Evolutionary conservation across 2,329 filamentous ascomycete species (phyloP).

Genomic region (Diaporthe batatas): DNA sequence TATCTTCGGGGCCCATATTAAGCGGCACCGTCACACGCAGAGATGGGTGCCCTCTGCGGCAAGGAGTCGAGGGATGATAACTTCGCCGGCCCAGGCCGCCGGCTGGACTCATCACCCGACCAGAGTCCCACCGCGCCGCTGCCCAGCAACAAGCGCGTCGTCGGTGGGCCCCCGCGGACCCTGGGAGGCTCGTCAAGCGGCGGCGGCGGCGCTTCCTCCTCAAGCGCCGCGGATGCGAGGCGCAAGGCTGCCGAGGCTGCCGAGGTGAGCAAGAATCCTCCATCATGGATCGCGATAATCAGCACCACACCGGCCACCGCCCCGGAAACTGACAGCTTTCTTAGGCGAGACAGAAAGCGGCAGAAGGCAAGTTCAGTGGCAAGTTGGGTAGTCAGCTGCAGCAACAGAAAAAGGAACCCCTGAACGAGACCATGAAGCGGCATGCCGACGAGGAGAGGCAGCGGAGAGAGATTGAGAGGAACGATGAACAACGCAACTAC

Average conservation of each 20-base stretch:
- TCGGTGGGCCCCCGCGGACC: conserved; percentile 72
- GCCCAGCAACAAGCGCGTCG: conserved; percentile 58
- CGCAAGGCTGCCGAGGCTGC: conserved; percentile 84
- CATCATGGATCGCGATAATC: too few relatives aligned
- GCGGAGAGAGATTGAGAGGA: conserved; percentile 76
- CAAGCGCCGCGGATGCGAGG: conserved; percentile 61
- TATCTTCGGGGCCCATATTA: neutral
- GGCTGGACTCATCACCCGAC: conserved; percentile 71
- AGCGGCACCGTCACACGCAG: conserved; percentile 40
- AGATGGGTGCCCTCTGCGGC: conserved; percentile 91
- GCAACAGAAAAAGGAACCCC: conserved; percentile 81
- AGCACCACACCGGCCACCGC: neutral
- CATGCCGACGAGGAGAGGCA: conserved; percentile 75
- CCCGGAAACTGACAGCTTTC: neutral
- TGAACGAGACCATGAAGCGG: conserved; percentile 75
- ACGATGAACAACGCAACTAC: conserved; percentile 59
- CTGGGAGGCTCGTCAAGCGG: conserved; percentile 67
- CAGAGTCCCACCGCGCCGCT: conserved; percentile 64
- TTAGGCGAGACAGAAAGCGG: conserved; percentile 76
- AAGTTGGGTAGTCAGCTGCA: conserved; percentile 79
- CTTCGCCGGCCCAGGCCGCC: conserved; percentile 80
- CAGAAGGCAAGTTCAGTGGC: conserved; percentile 67
- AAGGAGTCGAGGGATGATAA: conserved; percentile 73
- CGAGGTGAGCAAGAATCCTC: conserved; percentile 68
- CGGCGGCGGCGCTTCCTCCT: conserved; percentile 52